Percentiles rank a stretch among this genome's conserved stretches.
Evolutionary conservation across 1,284 basidiomycete genomes (phyloP).

Genomic region (Papiliotrema laurentii): DNA sequence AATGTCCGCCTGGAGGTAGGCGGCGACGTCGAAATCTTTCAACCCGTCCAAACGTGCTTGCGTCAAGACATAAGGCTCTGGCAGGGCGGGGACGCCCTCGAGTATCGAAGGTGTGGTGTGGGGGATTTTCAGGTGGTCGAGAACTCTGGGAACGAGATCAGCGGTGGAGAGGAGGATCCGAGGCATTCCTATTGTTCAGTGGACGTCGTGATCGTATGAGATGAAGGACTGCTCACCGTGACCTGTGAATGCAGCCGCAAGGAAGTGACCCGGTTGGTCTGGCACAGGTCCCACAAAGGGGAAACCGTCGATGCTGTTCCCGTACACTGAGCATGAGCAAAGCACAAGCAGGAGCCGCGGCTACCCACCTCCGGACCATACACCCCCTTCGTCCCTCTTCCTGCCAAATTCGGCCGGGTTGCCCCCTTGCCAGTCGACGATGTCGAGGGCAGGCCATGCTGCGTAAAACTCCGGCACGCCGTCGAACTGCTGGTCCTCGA

Average conservation of each 20-base stretch:
- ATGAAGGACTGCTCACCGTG: conserved; percentile 14
- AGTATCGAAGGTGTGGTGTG: conserved; percentile 1
- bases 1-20: conserved; percentile 3
- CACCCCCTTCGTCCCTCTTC: conserved; percentile 15
- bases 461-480: conserved; percentile 20
- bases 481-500: conserved; percentile 14
- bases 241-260: conserved; percentile 20
- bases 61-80: conserved; percentile 14
- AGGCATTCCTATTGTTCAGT: conserved; percentile 16
- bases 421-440: conserved; percentile 17
- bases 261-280: conserved; percentile 11
- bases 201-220: not conserved
- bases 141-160: conserved; percentile 11
- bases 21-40: conserved; percentile 4
- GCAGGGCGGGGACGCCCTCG: conserved; percentile 12
- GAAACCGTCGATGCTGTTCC: conserved; percentile 14
- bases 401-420: conserved; percentile 11
- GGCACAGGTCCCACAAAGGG: conserved; percentile 21
- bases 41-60: conserved; percentile 12
- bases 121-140: conserved; percentile 8
- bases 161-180: conserved; percentile 22
- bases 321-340: conserved; percentile 10
- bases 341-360: not conserved
- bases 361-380: conserved; percentile 24
- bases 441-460: conserved; percentile 12